Base-by-base conservation (phyloP, 768 basidiomycete species). In the Calocybe cyanea region DNA sequence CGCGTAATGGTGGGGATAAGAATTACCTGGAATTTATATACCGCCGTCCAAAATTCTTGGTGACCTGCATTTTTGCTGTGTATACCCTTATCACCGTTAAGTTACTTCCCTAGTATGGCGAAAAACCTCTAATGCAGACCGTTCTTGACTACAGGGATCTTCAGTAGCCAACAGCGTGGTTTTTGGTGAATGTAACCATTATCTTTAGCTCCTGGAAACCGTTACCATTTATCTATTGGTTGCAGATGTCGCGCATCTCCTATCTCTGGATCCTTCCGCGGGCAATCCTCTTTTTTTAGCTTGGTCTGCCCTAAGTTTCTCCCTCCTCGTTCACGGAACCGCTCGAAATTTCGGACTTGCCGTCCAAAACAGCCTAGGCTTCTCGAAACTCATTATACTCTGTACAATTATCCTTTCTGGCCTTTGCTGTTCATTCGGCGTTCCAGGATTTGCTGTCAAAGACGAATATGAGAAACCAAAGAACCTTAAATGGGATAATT, bases 21-120 rank as follows among this genome's bases (percentile, higher is more conserved):
- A 84, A 81, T 41, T 88, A 87, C 53, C 63, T 88, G 31, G 83
- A 86, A 50, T 85, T 72, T 57, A 75, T 86, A n/a, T 87, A 77
- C 60, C 67, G 75, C 38, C 69, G 69, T 3, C 86, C 85, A 5
- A 73, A 68, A 40, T 84, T 81, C 53, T 60, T 88, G 56, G 69
- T 66, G 13, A 81, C 82, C 3, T 86, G 81, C 53, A 55, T 70
- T 8, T 87, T 75, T 50, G 71, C 78, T 2, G 62, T 73, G 13
- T 86, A 86, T 56, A 73, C 78, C 1, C 55, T 84, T 3, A 71
- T 83, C 34, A 72, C 76, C 35, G 84, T 81, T 51, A 52, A 79
- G 4, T 17, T 31, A 14, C 19, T 13, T 31, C 14, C 20, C 7
- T n/a, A 19, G 20, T 7, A 11, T 6, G 25, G 25, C 20, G 11